A percentile compares a stretch with the other conserved stretches of the same genome.
phyloP scores from a whole-genome alignment of 2,329 filamentous ascomycete genomes.

The Moelleriella libera region DNA sequence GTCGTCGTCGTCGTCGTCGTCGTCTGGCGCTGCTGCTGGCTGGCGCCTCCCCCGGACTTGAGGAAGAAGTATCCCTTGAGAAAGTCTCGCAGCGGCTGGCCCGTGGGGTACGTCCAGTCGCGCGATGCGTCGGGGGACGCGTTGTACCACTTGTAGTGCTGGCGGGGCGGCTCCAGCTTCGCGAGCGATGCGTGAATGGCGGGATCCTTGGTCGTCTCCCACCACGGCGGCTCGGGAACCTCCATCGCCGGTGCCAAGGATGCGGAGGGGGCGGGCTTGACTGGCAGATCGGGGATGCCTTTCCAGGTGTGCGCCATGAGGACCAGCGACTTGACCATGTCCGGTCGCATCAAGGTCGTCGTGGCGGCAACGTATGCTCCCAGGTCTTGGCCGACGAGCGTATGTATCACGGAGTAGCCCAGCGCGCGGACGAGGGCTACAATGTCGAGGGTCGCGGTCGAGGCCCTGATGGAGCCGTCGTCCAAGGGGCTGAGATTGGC shows the following conservation, averaged over 20 bases:
- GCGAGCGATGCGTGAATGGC: constrained; percentile 44
- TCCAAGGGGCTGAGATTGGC: constrained; percentile 26
- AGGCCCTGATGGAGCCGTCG: constrained; percentile 26
- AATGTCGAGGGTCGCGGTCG: constrained; percentile 46
- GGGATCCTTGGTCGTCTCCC: constrained; percentile 5
- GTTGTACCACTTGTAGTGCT: constrained; percentile 60
- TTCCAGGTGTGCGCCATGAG: constrained; percentile 33
- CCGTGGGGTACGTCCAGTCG: constrained; percentile 15
- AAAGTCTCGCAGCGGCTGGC: constrained; percentile 35
- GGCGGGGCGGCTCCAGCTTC: constrained; percentile 38
- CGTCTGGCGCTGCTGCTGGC: constrained; percentile 30
- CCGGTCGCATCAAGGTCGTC: constrained; percentile 47
- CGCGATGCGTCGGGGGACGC: constrained; percentile 33
- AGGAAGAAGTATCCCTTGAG: constrained; percentile 55
- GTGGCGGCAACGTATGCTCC: constrained; percentile 46
- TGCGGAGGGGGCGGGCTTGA: background rate
- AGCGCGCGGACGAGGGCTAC: constrained; percentile 46
- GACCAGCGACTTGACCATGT: constrained; percentile 47
- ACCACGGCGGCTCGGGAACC: background rate
- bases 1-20: too few relatives aligned
- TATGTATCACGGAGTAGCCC: constrained; percentile 41
- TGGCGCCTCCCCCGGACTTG: constrained; percentile 44
- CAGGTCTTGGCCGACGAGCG: constrained; percentile 53
- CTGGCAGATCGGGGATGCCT: background rate
- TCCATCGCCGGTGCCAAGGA: too few relatives aligned